A percentile compares a stretch with the other conserved stretches of the same genome.
Conservation (phyloP, 108 stramenopile species). For the Nannochloropsis salina region DNA sequence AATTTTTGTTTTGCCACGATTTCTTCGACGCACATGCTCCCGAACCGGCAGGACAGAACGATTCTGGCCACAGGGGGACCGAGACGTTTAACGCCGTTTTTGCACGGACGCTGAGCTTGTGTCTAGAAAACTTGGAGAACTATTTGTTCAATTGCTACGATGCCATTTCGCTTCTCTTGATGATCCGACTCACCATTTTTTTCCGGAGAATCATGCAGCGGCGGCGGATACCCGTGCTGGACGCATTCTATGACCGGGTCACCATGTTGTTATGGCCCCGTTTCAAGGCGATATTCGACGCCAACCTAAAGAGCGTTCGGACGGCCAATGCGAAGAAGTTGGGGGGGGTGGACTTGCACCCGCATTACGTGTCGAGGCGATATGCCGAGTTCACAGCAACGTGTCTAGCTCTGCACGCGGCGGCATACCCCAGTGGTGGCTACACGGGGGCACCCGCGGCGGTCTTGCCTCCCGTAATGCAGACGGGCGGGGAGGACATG, state of each 20-base stretch:
- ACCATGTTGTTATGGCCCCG: conserved; percentile 91
- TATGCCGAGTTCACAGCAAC: conserved; percentile 94
- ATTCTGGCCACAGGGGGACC: not conserved
- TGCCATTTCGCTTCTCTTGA: conserved; percentile 83
- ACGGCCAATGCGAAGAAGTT: conserved; percentile 69
- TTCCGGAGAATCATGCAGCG: conserved; percentile 78
- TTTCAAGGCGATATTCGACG: conserved; percentile 86
- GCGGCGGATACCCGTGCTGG: conserved; percentile 74
- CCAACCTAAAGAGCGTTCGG: conserved; percentile 74
- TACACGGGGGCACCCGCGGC: conserved; percentile 47
- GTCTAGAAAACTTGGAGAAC: conserved; percentile 94
- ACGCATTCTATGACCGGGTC: conserved; percentile 82
- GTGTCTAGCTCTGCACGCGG: conserved; percentile 74
- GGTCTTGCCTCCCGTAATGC: conserved; percentile 28
- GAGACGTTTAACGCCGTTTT: conserved; percentile 81
- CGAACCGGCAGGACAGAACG: not conserved
- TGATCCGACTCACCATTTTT: conserved; percentile 90
- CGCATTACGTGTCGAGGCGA: conserved; percentile 87
- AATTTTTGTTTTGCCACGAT: conserved; percentile 85
- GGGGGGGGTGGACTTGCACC: conserved; percentile 81
- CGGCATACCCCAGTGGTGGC: not conserved
- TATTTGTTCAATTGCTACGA: conserved; percentile 88
- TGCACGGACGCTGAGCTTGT: conserved; percentile 66
- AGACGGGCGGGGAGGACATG: conserved; percentile 55
- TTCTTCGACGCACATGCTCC: conserved; percentile 73